phyloP scores from a whole-genome alignment of 1,284 basidiomycete species.

The Puccinia polysora region DNA sequence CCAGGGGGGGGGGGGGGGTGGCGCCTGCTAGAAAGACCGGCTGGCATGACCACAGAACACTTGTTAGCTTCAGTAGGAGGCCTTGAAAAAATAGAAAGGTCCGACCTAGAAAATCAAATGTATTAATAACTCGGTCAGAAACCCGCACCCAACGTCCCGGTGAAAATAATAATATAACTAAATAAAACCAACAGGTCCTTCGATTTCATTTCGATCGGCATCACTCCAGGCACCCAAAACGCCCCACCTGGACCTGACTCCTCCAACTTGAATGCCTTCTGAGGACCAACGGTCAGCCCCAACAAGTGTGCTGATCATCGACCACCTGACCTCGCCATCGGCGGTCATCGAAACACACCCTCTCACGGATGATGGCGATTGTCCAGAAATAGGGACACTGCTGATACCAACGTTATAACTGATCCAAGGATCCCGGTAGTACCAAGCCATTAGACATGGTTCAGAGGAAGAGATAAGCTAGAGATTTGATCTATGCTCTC shows the following conservation, averaged over 20 bases:
- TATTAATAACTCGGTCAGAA: neutral
- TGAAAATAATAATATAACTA: neutral
- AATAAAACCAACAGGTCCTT: slow-evolving; percentile 19
- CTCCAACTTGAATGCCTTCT: slow-evolving; percentile 41
- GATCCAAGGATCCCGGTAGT: no score
- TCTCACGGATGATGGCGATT: neutral
- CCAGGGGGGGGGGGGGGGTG: no score
- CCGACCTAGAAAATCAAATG: slow-evolving; percentile 19
- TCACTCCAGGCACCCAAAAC: slow-evolving; percentile 30
- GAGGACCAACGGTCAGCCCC: slow-evolving; percentile 18
- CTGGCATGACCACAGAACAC: no score
- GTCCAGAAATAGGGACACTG: neutral
- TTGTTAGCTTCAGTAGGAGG: slow-evolving; percentile 22
- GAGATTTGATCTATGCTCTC: neutral
- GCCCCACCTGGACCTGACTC: slow-evolving; percentile 30
- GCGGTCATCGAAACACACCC: slow-evolving; percentile 31
- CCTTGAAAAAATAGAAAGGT: slow-evolving; percentile 41
- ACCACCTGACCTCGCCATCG: slow-evolving; percentile 35
- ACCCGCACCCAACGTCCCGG: neutral
- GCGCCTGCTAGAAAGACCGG: no score
- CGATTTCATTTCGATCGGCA: slow-evolving; percentile 5
- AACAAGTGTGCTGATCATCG: neutral
- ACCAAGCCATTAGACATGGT: no score
- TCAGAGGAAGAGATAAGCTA: no score
- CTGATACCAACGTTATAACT: slow-evolving; percentile 2